Evolutionary conservation across 2,329 filamentous ascomycete species (phyloP).

Genomic region (Fusarium chuoi): DNA sequence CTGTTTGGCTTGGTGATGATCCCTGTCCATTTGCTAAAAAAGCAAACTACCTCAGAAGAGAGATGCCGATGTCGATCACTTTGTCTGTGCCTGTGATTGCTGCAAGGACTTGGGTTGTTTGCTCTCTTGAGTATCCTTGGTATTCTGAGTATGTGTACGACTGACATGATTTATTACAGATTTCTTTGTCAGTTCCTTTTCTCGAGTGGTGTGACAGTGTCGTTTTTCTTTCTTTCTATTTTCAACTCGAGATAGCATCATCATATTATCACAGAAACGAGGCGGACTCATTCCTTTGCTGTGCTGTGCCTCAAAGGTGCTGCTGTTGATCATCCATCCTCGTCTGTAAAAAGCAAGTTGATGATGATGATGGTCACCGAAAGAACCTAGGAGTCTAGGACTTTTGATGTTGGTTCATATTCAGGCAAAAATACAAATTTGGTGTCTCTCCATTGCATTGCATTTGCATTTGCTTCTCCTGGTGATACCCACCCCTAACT

Average conservation of each 20-base stretch:
- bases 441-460: constrained; percentile 1
- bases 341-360: constrained; percentile 13
- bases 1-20: not conserved
- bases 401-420: not conserved
- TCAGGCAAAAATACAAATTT: constrained; percentile 4
- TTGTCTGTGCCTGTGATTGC: not conserved
- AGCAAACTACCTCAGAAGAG: constrained; percentile 15
- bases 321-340: constrained; percentile 5
- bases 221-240: not conserved
- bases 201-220: not conserved
- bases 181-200: not conserved
- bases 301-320: constrained; percentile 20
- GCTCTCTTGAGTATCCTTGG: not conserved
- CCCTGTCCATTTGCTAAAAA: constrained; percentile 12
- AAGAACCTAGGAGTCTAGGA: not conserved
- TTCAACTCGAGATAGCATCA: not conserved
- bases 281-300: not conserved
- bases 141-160: not conserved
- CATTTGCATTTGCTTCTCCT: not conserved
- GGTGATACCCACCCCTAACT: constrained; percentile 21
- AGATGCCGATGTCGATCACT: constrained; percentile 3
- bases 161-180: not conserved
- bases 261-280: not conserved
- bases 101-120: not conserved
- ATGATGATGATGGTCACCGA: not conserved